A percentile compares a stretch with the other conserved stretches of the same genome.
Evolutionary conservation across 495 filamentous ascomycete species (phyloP).

Genomic region (Tuber indicum): DNA sequence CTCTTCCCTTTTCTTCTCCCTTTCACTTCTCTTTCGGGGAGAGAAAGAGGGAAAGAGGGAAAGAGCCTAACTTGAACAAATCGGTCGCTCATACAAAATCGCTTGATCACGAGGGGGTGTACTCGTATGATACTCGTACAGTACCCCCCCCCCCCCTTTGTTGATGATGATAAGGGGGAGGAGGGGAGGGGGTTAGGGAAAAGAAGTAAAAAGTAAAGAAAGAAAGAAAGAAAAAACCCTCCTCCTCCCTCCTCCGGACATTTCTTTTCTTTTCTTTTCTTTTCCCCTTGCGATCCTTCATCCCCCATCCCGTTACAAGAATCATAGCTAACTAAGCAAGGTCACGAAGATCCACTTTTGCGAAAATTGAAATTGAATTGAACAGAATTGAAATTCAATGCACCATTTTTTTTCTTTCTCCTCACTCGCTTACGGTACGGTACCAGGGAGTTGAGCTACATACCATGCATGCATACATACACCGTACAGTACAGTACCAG

Average conservation of each 20-base stretch:
- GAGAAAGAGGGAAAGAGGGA: neutral
- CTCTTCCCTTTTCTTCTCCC: neutral
- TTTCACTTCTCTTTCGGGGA: neutral
- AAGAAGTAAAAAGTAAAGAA: neutral
- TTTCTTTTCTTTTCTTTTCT: too few species aligned
- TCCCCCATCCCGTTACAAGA: too few species aligned
- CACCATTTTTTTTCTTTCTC: neutral
- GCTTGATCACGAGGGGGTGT: conserved; percentile 28
- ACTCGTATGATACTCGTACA: neutral
- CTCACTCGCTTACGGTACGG: neutral
- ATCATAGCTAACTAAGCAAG: neutral
- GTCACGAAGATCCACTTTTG: neutral
- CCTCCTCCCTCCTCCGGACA: too few species aligned
- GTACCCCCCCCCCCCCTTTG: too few species aligned
- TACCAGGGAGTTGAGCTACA: neutral
- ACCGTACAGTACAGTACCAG: neutral
- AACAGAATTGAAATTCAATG: neutral
- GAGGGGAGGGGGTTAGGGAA: neutral
- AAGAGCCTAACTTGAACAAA: neutral
- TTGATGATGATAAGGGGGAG: neutral
- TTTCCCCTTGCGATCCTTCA: too few species aligned
- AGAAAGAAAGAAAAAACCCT: too few species aligned
- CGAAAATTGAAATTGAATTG: neutral
- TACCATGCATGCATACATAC: neutral
- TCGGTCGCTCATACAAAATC: conserved; percentile 33